Base-by-base conservation (phyloP, 2,329 filamentous ascomycete genomes). In the Pseudocercospora cruenta region DNA sequence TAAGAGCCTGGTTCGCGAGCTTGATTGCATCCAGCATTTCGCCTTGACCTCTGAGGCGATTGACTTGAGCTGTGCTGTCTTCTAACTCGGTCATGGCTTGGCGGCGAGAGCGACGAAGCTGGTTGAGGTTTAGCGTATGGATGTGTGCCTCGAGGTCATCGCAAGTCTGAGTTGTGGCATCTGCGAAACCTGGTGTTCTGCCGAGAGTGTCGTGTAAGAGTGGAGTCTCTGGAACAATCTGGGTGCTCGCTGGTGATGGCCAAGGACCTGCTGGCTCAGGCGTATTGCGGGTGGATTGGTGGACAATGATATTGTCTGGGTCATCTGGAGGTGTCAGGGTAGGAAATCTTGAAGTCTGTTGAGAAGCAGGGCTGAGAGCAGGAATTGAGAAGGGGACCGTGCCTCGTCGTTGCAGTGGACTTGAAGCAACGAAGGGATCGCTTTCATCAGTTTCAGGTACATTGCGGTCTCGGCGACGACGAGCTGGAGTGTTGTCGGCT, bases 181-280 rank as follows among this genome's bases (percentile, higher is more conserved):
- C 51, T n/a, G 51, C 55, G 43, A 21, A 10, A 2, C 4, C 14
- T n/a, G 22, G 60, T 19, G 5, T 65, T 45, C 39, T 4, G 6
- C 16, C 39, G 12, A 19, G n/a, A 43, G 39, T n/a, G 39, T 39
- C n/a, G 36, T 4, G 4, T 39, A 16, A 16, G 16, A 55, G 49
- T 1, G 64, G 59, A 8, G 64, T 66, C 22, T 66, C 64, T 12
- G 31, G 39, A 6, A 66, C 43, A 22, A 66, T 12, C 33, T 62
- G 64, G 7, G 64, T 62, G 43, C 59, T 62, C 19, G 59, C 64
- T 59, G 53, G 64, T 22, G 64, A 65, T 19, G 39, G n/a, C 4
- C 6, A 58, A 16, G 28, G 16, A 43, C 21, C 21, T 21, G 31
- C 24, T 31, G 24, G 53, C 16, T 19, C 53, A 5, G 26, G 53